Evolutionary conservation across 2,329 filamentous ascomycete genomes (phyloP).

Genomic region (Colletotrichum aenigma): DNA sequence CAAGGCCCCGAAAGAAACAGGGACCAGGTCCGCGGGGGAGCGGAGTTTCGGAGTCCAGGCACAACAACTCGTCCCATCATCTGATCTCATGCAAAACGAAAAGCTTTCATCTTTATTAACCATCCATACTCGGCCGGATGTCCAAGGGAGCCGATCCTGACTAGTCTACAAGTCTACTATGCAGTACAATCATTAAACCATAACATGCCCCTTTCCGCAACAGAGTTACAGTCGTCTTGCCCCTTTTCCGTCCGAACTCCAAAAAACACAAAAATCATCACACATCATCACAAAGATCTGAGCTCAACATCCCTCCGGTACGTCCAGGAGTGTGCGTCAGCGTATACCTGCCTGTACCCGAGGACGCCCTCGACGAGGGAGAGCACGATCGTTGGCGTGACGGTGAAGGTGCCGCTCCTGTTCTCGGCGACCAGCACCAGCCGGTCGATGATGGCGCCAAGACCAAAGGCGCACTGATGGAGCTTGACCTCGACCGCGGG

Average conservation of each 20-base stretch:
- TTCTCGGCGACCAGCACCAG: slow-evolving; percentile 41
- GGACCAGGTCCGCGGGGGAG: neutral
- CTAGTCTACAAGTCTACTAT: neutral
- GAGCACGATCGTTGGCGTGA: slow-evolving; percentile 49
- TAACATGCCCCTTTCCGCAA: neutral
- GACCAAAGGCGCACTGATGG: slow-evolving; percentile 48
- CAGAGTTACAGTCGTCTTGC: neutral
- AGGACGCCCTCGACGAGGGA: slow-evolving; percentile 51
- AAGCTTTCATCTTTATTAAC: neutral
- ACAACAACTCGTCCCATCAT: neutral
- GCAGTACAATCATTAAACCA: neutral
- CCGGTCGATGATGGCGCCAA: slow-evolving; percentile 47
- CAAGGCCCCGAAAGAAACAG: neutral
- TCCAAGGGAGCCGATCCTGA: neutral
- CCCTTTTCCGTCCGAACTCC: neutral
- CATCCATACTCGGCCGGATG: neutral
- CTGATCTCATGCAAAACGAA: neutral
- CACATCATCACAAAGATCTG: neutral
- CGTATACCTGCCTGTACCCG: slow-evolving; percentile 42
- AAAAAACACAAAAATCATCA: neutral
- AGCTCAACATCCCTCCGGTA: slow-evolving; percentile 18
- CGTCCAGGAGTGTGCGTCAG: slow-evolving; percentile 19
- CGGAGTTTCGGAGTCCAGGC: neutral
- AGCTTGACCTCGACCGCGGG: slow-evolving; percentile 45
- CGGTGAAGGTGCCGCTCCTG: slow-evolving; percentile 29